Base-by-base conservation (phyloP, 2,329 filamentous ascomycete genomes). In the Monosporascus sp. region DNA sequence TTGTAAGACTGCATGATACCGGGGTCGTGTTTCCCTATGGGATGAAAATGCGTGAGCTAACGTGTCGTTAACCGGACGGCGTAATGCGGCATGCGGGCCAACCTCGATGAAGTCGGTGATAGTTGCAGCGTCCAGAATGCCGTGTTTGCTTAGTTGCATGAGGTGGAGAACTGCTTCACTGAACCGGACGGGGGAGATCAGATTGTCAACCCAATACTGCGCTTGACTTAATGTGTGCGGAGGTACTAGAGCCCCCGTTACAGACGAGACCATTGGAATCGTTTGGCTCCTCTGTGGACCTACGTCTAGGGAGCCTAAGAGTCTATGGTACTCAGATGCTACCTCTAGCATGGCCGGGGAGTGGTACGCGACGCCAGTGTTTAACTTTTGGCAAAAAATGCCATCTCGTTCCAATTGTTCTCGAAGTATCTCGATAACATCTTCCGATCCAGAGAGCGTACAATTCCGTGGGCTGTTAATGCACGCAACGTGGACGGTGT, bases 201-300 rank as follows among this genome's bases (percentile, higher is more conserved):
- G 57, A 41, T 73, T 73, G 3, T 66, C 57, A 7, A 68, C 66
- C 72, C 72, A 74, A 37, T 66, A 66, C 31, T 62, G 56, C 8
- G 57, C 48, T 5, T 43, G 53, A 8, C 55, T 38, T 14, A 65
- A 24, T 5, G 38, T n/a, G 9, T 54, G 48, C 14, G 53, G 41
- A 1, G 45, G 27, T 20, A 64, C 49, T 1, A 22, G 19, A 5
- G 54, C 27, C 4, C 63, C 64, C 0, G 63, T 64, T 6, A 65
- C 62, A 0, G 63, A 57, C 0, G 63, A 65, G 2, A 66, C 54
- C 59, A 65, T 66, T 4, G 59, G 60, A 7, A 62, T 64, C n/a
- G 19, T 45, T 19, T 24, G 55, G 56, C 6, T 31, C 22, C 16
- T 53, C 53, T n/a, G 40, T 38, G 16, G 66, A 24, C 22, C 22